These are phyloP conservation scores for Arthrinium puccinioides DNA, from an alignment of 2,329 filamentous ascomycete genomes.

Conservation along the genomic window DNA sequence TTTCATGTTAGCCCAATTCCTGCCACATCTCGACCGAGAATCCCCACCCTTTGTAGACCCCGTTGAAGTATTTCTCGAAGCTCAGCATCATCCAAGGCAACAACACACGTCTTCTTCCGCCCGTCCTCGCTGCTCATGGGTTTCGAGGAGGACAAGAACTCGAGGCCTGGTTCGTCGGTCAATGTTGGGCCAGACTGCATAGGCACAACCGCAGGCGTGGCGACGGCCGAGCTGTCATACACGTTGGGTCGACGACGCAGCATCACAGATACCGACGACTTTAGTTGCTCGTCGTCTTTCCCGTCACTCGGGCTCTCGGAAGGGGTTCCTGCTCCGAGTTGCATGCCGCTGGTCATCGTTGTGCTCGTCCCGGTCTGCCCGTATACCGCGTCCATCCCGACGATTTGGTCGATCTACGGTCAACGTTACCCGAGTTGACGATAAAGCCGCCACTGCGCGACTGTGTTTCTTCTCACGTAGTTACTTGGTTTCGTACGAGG, in stretches of 20 bases:
- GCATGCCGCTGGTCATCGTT: no score
- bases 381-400: no score
- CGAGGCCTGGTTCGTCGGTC: no score
- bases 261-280: constrained; percentile 9
- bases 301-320: constrained; percentile 33
- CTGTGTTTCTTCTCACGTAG: no score
- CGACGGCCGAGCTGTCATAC: constrained; percentile 15
- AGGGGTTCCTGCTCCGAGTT: no score
- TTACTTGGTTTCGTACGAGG: no score
- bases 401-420: no score
- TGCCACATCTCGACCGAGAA: not conserved
- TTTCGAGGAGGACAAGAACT: no score
- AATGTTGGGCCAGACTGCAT: constrained; percentile 1
- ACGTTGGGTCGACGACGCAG: constrained; percentile 13
- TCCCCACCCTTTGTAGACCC: constrained; percentile 21
- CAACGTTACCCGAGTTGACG: no score
- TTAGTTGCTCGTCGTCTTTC: constrained; percentile 29
- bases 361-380: no score
- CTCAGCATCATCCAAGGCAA: constrained; percentile 26
- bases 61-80: constrained; percentile 30
- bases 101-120: constrained; percentile 15
- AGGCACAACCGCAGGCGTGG: constrained; percentile 15
- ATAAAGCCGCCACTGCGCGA: no score
- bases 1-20: constrained; percentile 1
- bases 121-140: not conserved